Conservation (phyloP, 441 rosid species). For the Adansonia grandidieri region DNA sequence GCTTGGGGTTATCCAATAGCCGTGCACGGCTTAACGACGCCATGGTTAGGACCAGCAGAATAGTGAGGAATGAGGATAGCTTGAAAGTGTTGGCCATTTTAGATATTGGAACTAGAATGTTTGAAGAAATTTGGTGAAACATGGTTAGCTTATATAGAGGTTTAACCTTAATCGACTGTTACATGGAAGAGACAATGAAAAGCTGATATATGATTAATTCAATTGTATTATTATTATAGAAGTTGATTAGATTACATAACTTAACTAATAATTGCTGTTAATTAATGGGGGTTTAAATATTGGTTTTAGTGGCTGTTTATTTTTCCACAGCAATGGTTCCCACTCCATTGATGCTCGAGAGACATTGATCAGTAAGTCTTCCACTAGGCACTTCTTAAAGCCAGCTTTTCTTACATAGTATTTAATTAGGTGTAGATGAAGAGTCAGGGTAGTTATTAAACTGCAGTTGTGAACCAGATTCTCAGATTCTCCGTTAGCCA, state of each 20-base stretch:
- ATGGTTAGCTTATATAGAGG: not conserved
- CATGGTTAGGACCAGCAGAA: slow-evolving; percentile 22
- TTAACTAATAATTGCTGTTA: not conserved
- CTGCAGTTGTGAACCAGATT: too few species aligned
- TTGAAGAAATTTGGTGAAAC: not conserved
- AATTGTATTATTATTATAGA: not conserved
- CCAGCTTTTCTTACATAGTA: not conserved
- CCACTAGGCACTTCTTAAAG: not conserved
- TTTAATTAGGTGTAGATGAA: slow-evolving; percentile 8
- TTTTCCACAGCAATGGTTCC: not conserved
- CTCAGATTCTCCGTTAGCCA: too few species aligned
- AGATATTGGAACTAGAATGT: not conserved
- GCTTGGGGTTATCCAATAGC: slow-evolving; percentile 9
- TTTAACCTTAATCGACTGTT: not conserved
- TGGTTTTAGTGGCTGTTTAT: not conserved
- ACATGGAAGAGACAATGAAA: not conserved
- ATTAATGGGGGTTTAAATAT: not conserved
- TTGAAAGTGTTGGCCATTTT: slow-evolving; percentile 25
- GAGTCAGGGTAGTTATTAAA: not conserved
- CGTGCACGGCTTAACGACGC: slow-evolving; percentile 24
- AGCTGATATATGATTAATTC: too few species aligned
- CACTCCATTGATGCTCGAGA: not conserved
- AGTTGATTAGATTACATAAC: not conserved
- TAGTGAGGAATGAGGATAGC: not conserved
- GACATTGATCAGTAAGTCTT: not conserved